Conservation (phyloP, 768 basidiomycete species). For the Floccularia luteovirens region DNA sequence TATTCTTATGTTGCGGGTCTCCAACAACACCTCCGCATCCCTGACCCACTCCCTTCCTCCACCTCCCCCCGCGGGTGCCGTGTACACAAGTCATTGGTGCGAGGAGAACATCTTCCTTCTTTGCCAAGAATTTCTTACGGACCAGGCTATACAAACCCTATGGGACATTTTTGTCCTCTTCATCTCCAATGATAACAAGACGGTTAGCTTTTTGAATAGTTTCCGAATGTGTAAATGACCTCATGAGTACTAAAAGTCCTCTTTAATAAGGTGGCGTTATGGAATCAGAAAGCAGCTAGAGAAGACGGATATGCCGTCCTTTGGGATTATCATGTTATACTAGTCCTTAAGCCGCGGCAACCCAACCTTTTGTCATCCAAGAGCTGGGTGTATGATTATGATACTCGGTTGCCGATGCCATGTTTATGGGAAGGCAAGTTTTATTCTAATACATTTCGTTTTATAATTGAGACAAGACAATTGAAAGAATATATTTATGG, state of each 20-base stretch:
- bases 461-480: constrained; percentile 6
- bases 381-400: constrained; percentile 66
- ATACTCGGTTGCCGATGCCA: constrained; percentile 45
- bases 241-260: neutral
- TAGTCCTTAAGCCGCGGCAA: constrained; percentile 34
- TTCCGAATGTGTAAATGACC: constrained; percentile 2
- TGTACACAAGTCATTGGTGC: constrained; percentile 59
- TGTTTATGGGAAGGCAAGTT: constrained; percentile 40
- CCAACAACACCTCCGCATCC: too few relatives aligned
- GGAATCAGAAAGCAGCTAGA: constrained; percentile 44
- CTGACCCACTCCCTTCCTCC: too few relatives aligned
- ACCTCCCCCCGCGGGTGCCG: constrained; percentile 23
- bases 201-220: constrained; percentile 28
- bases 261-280: constrained; percentile 48
- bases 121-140: constrained; percentile 29
- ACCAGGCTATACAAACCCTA: constrained; percentile 13
- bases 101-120: constrained; percentile 72
- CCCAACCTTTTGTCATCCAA: neutral
- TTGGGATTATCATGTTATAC: constrained; percentile 75
- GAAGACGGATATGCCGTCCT: constrained; percentile 33
- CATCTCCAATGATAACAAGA: constrained; percentile 56
- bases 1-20: too few relatives aligned
- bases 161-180: constrained; percentile 55
- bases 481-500: constrained; percentile 34
- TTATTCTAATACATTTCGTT: neutral